Base-by-base conservation (phyloP, 768 basidiomycete genomes). In the Amanita molliuscula region DNA sequence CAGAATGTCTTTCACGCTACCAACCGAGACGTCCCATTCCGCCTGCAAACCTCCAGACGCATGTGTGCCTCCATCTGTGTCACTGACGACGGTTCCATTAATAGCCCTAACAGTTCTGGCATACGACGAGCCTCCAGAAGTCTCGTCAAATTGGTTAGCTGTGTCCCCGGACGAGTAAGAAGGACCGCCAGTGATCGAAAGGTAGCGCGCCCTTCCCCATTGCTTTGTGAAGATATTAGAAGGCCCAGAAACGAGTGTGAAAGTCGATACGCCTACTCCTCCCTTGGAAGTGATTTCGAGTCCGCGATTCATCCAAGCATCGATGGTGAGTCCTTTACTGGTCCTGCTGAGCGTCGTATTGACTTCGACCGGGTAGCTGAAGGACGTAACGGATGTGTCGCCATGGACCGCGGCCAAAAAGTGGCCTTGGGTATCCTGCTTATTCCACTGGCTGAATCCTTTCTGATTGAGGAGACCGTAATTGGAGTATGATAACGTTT, bases 391-490 rank as follows among this genome's bases (percentile, higher is more conserved):
- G 15, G 46, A 16, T 7, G 33, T 16, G 20, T 18, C n/a, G 16
- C 36, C 46, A 13, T 25, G 6, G 13, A 16, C 21, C 15, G 18
- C n/a, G 21, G 34, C 21, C 13, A n/a, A 15, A 10, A 47, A n/a
- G 7, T 8, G 11, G 10, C 46, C 46, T 35, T 37, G 33, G 25
- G 46, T 47, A 18, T 13, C 28, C 35, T 47, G 46, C 34, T 47
- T 47, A 16, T 47, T 47, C 46, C 46, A 47, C 25, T 47, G 46
- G 9, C 21, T 29, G 23, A 47, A 23, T 2, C 46, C 46, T 37
- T 18, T 20, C n/a, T 47, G 46, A 8, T n/a, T 26, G 35, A 47
- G 21, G n/a, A 47, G 20, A 11, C 46, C 46, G 20, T 47, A n/a
- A 23, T 47, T 47, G 33, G 46, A 36, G 35, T 35, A 47, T 13